These are phyloP conservation scores for Ophiocordyceps camponoti-rufipedis DNA, from an alignment of 2,329 filamentous ascomycete genomes.

Conservation along the genomic window DNA sequence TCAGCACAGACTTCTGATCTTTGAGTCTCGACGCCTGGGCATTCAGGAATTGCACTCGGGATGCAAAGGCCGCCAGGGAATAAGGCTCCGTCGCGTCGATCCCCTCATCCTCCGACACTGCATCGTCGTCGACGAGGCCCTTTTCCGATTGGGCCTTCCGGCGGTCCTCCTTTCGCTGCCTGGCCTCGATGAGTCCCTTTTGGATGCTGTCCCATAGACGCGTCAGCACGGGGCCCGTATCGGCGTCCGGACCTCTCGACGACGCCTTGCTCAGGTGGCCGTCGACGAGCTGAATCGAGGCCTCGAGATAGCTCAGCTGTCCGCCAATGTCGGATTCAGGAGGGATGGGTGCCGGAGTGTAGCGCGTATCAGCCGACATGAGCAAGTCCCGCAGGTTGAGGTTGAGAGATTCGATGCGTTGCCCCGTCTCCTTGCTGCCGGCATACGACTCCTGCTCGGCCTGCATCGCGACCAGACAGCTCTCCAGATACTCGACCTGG, in stretches of 20 bases:
- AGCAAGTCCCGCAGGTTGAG: constrained; percentile 43
- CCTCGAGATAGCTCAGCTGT: constrained; percentile 51
- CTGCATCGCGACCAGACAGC: constrained; percentile 41
- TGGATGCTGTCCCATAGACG: constrained; percentile 40
- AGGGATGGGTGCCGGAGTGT: constrained; percentile 39
- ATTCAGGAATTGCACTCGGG: constrained; percentile 64
- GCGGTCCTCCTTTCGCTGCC: constrained; percentile 33
- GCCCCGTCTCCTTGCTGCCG: constrained; percentile 20
- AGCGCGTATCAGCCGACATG: constrained; percentile 23
- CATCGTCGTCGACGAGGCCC: constrained; percentile 38
- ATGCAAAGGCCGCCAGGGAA: constrained; percentile 57
- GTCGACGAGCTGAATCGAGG: constrained; percentile 34
- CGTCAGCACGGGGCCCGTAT: constrained; percentile 36
- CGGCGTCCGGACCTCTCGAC: constrained; percentile 18
- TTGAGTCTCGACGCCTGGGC: constrained; percentile 58
- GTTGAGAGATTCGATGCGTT: constrained; percentile 44
- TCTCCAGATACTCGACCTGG: constrained; percentile 56
- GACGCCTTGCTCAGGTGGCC: constrained; percentile 20
- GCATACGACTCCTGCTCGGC: constrained; percentile 31
- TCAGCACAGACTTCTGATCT: constrained; percentile 77
- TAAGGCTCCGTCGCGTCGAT: constrained; percentile 42
- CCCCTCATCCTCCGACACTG: constrained; percentile 43
- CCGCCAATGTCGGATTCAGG: constrained; percentile 40
- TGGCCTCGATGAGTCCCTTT: constrained; percentile 31
- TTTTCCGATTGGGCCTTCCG: constrained; percentile 34